Evolutionary conservation across 495 filamentous ascomycete genomes (phyloP).

Genomic region (Patellaria atrata): DNA sequence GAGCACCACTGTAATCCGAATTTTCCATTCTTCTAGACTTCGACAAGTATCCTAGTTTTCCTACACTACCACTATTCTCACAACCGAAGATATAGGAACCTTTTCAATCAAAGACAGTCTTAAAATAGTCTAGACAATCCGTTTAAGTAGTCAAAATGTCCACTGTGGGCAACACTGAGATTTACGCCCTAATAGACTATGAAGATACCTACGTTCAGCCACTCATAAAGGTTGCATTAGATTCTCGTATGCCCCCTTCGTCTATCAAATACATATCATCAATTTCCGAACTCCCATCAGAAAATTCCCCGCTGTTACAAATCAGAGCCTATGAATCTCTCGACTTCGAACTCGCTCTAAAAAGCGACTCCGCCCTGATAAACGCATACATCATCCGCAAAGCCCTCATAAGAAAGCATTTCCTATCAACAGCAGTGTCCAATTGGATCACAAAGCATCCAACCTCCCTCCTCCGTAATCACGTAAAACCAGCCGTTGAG

Average conservation of each 20-base stretch:
- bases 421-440: constrained; percentile 61
- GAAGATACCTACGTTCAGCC: constrained; percentile 77
- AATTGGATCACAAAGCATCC: constrained; percentile 76
- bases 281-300: constrained; percentile 30
- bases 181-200: constrained; percentile 70
- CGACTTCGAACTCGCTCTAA: constrained; percentile 56
- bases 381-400: constrained; percentile 92
- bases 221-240: constrained; percentile 58
- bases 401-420: constrained; percentile 95
- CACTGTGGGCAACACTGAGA: no score
- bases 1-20: no score
- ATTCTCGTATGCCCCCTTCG: constrained; percentile 39
- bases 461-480: constrained; percentile 44
- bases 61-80: no score
- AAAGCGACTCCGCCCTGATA: constrained; percentile 43
- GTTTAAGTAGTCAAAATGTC: no score
- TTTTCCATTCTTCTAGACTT: no score
- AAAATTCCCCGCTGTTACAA: constrained; percentile 47
- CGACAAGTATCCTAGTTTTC: no score
- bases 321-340: constrained; percentile 76
- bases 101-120: no score
- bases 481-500: constrained; percentile 59
- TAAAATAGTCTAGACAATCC: no score
- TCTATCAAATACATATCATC: constrained; percentile 33
- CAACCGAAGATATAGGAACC: no score